Conservation (phyloP, 495 filamentous ascomycete genomes). For the Penicillium tannophilum region DNA sequence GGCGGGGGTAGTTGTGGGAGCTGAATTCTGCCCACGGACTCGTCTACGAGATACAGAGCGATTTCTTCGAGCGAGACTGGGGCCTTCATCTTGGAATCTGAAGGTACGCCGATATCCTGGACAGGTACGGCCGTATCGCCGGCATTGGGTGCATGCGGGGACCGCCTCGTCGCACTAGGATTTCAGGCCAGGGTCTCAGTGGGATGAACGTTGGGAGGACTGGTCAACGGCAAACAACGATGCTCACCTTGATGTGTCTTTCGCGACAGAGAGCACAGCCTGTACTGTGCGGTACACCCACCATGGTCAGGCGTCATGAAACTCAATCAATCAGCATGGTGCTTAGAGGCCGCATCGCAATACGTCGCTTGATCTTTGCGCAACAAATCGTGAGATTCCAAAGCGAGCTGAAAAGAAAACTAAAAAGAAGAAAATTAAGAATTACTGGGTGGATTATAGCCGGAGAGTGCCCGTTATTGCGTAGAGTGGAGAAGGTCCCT, state of each 20-base stretch:
- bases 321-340: conserved; percentile 17
- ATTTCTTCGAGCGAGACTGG: conserved; percentile 32
- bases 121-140: conserved; percentile 38
- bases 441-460: not conserved
- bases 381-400: not conserved
- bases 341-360: conserved; percentile 6
- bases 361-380: not conserved
- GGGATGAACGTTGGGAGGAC: not conserved
- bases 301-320: conserved; percentile 25
- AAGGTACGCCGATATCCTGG: conserved; percentile 40
- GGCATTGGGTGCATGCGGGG: conserved; percentile 39
- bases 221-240: not conserved
- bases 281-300: conserved; percentile 43
- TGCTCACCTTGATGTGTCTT: conserved; percentile 39
- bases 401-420: not conserved
- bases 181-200: not conserved
- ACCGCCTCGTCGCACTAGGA: conserved; percentile 38
- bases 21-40: conserved; percentile 4
- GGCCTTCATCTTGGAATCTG: conserved; percentile 42
- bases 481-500: not conserved
- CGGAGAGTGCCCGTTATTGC: not conserved
- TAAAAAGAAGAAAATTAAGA: not conserved
- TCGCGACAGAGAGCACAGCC: conserved; percentile 41
- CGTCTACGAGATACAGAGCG: conserved; percentile 17
- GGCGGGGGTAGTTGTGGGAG: not conserved